Percentiles rank a stretch among this genome's conserved stretches.
phyloP scores from a whole-genome alignment of 1,139 yeast genomes.

The Candida freyschussii region DNA sequence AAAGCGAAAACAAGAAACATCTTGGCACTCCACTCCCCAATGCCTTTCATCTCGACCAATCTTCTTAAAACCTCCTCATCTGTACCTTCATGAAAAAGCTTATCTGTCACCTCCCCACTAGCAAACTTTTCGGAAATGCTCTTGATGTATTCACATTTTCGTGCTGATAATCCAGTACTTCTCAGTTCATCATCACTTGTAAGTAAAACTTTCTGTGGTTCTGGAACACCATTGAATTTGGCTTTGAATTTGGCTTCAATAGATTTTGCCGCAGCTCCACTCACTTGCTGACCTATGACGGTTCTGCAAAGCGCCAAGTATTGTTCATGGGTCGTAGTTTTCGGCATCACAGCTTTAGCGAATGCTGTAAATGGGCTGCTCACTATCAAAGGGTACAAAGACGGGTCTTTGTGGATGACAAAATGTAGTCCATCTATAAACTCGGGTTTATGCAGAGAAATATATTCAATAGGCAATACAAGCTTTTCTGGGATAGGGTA shows the following conservation, averaged over 20 bases:
- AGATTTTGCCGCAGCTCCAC: conserved; percentile 76
- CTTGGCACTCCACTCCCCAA: conserved; percentile 88
- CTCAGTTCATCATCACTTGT: conserved; percentile 46
- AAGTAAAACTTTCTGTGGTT: conserved; percentile 43
- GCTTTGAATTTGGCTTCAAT: conserved; percentile 49
- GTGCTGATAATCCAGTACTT: conserved; percentile 63
- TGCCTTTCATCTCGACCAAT: conserved; percentile 64
- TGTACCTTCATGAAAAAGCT: conserved; percentile 34
- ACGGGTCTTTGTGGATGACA: conserved; percentile 40
- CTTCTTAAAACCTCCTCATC: conserved; percentile 49
- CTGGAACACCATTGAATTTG: conserved; percentile 34
- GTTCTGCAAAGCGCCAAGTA: conserved; percentile 42
- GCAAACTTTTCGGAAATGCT: conserved; percentile 57
- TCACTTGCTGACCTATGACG: conserved; percentile 76
- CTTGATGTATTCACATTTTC: conserved; percentile 61
- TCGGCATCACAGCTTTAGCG: conserved; percentile 15
- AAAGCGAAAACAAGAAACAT: conserved; percentile 79
- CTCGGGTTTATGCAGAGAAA: conserved; percentile 37
- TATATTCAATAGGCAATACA: conserved; percentile 38
- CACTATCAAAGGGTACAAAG: conserved; percentile 33
- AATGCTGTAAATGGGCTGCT: conserved; percentile 26
- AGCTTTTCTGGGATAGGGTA: conserved; percentile 13
- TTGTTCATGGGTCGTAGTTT: conserved; percentile 28
- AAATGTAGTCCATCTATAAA: conserved; percentile 41
- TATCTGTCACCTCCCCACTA: conserved; percentile 37